A percentile compares a stretch with the other conserved stretches of the same genome.
phyloP scores from a whole-genome alignment of 2,329 filamentous ascomycete species.

The Calonectria pteridis region DNA sequence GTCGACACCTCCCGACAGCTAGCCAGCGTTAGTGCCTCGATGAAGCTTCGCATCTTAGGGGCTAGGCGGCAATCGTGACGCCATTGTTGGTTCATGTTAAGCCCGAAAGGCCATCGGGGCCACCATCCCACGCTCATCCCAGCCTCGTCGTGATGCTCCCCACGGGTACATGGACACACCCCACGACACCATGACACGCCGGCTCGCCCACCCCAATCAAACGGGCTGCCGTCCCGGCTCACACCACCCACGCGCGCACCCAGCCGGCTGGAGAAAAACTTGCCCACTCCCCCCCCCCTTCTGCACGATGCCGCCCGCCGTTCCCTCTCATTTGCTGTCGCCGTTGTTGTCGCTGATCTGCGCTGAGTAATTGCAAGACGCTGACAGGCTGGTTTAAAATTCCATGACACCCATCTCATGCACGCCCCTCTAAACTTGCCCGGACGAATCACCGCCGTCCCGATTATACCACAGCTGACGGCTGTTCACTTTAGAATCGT shows the following conservation, averaged over 20 bases:
- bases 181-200: slow-evolving; percentile 33
- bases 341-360: slow-evolving; percentile 29
- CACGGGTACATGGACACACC: slow-evolving; percentile 36
- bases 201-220: slow-evolving; percentile 32
- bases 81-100: slow-evolving; percentile 38
- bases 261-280: slow-evolving; percentile 14
- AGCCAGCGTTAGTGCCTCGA: slow-evolving; percentile 23
- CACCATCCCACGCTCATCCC: slow-evolving; percentile 37
- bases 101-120: slow-evolving; percentile 19
- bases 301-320: slow-evolving; percentile 26
- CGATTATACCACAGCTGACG: slow-evolving; percentile 41
- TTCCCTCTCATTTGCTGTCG: slow-evolving; percentile 36
- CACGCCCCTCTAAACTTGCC: slow-evolving; percentile 36
- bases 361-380: slow-evolving; percentile 53
- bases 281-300: slow-evolving; percentile 3
- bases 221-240: slow-evolving; percentile 33
- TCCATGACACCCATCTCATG: slow-evolving; percentile 34
- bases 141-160: slow-evolving; percentile 35
- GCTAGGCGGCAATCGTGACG: slow-evolving; percentile 38
- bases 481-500: slow-evolving; percentile 37
- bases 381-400: slow-evolving; percentile 47
- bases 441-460: slow-evolving; percentile 40
- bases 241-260: slow-evolving; percentile 35
- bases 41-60: slow-evolving; percentile 15
- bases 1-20: slow-evolving; percentile 14